Conservation (phyloP, 805 yeast species). For the Wickerhamiella sergipiensis region DNA sequence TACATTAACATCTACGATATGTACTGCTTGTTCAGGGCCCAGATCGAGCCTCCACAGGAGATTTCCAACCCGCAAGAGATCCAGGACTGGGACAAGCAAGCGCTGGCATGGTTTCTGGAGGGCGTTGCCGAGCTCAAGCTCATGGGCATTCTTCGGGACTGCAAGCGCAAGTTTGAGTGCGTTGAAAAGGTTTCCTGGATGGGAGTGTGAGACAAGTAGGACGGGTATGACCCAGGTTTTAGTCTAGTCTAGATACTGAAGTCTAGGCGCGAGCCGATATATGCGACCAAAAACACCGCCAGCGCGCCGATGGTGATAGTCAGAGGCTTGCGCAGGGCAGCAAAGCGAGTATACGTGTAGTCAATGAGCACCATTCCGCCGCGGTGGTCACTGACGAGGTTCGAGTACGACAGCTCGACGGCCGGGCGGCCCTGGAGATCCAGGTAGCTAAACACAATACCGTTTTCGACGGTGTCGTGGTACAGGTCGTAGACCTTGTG, state of each 20-base stretch:
- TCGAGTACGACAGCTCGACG: slow-evolving; percentile 42
- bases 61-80: slow-evolving; percentile 9
- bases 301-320: slow-evolving; percentile 33
- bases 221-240: too few species aligned
- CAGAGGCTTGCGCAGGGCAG: slow-evolving; percentile 50
- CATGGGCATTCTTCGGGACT: slow-evolving; percentile 55
- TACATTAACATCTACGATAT: slow-evolving; percentile 55
- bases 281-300: slow-evolving; percentile 38
- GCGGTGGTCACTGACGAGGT: slow-evolving; percentile 57
- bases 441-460: slow-evolving; percentile 31
- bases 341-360: slow-evolving; percentile 44
- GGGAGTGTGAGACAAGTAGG: slow-evolving; percentile 31
- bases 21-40: slow-evolving; percentile 42
- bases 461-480: slow-evolving; percentile 17
- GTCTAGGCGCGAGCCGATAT: slow-evolving; percentile 30
- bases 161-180: slow-evolving; percentile 44
- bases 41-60: slow-evolving; percentile 12
- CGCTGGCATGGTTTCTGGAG: slow-evolving; percentile 63
- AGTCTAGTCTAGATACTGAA: not conserved
- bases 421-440: slow-evolving; percentile 74
- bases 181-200: slow-evolving; percentile 64
- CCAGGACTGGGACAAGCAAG: slow-evolving; percentile 44
- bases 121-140: slow-evolving; percentile 55
- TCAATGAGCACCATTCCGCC: slow-evolving; percentile 42
- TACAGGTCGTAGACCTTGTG: slow-evolving; percentile 44